These are phyloP conservation scores for Pseudogymnoascus sp. DNA, from an alignment of 2,329 filamentous ascomycete genomes.

Conservation along the genomic window DNA sequence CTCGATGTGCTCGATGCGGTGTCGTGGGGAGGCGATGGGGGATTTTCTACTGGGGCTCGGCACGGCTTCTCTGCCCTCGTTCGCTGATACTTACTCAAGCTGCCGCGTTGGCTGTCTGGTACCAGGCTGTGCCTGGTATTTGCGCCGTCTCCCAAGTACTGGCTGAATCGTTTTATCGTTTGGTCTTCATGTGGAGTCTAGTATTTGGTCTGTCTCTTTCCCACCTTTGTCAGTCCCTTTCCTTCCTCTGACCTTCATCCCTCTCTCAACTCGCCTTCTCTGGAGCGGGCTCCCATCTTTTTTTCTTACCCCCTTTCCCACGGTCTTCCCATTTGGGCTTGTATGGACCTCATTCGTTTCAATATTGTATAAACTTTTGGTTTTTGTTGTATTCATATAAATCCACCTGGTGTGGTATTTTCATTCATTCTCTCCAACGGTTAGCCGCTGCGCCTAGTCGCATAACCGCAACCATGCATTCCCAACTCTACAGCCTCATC, in stretches of 20 bases:
- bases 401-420: slow-evolving; percentile 6
- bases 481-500: neutral
- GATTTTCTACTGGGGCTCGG: neutral
- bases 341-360: neutral
- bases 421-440: neutral
- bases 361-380: slow-evolving; percentile 5
- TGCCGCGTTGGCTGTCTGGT: neutral
- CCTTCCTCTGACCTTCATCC: neutral
- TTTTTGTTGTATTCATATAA: neutral
- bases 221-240: neutral
- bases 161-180: neutral
- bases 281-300: slow-evolving; percentile 3
- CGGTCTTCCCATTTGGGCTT: slow-evolving; percentile 4
- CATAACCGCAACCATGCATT: neutral
- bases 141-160: neutral
- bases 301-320: neutral
- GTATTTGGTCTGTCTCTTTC: slow-evolving; percentile 5
- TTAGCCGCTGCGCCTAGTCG: neutral
- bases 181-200: slow-evolving; percentile 1
- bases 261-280: slow-evolving; percentile 1
- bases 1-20: neutral
- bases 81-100: slow-evolving; percentile 3
- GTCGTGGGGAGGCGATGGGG: neutral
- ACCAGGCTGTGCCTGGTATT: neutral
- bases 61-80: neutral